Percentiles rank a stretch among this genome's conserved stretches.
Evolutionary conservation across 2,329 filamentous ascomycete species (phyloP).

Genomic region (Dothistroma septosporum): DNA sequence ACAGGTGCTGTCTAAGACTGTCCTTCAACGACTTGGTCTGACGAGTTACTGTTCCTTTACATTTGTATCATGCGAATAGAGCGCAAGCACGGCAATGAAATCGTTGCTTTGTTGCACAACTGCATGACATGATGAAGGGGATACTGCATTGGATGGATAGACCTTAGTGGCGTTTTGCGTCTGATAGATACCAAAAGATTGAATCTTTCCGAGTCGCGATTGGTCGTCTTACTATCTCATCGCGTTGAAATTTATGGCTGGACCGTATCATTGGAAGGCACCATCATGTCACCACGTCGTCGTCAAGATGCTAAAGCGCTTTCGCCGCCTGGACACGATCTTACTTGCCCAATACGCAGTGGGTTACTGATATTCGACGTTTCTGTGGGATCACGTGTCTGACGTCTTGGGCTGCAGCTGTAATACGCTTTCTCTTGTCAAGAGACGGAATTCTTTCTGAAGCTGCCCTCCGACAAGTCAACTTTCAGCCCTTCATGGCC

Average conservation of each 20-base stretch:
- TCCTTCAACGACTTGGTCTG: background rate
- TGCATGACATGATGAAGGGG: constrained; percentile 4
- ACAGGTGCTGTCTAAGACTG: constrained; percentile 65
- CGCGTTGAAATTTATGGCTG: background rate
- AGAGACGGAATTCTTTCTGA: too few species aligned
- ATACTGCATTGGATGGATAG: constrained; percentile 11
- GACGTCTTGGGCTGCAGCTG: too few species aligned
- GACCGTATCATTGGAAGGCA: background rate
- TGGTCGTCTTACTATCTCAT: background rate
- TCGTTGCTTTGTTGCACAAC: constrained; percentile 7
- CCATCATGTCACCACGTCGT: too few species aligned
- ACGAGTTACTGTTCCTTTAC: background rate
- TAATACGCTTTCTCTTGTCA: too few species aligned
- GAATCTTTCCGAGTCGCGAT: background rate
- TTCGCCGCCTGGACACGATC: too few species aligned
- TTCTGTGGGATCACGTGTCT: too few species aligned
- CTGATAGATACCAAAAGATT: constrained; percentile 18
- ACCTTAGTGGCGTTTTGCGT: constrained; percentile 5
- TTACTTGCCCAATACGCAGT: too few species aligned
- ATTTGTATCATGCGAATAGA: constrained; percentile 5
- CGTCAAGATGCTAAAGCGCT: too few species aligned
- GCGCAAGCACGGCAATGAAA: constrained; percentile 6
- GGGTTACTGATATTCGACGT: too few species aligned
- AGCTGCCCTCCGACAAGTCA: background rate
- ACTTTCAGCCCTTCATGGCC: constrained; percentile 33